These are phyloP conservation scores for Kwoniella europaea DNA, from an alignment of 768 basidiomycete genomes.

Conservation along the genomic window DNA sequence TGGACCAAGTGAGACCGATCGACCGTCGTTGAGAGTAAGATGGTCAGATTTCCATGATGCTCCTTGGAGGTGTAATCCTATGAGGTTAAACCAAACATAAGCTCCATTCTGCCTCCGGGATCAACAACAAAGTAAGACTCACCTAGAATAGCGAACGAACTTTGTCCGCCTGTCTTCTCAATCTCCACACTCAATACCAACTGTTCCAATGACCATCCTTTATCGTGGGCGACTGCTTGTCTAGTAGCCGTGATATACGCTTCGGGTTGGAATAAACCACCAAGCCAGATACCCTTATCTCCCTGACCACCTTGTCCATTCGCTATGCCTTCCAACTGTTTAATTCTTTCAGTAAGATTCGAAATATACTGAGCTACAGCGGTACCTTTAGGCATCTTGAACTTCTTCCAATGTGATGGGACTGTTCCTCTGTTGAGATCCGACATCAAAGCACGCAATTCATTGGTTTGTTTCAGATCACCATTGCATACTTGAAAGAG, in stretches of 20 bases:
- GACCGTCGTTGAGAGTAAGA: conserved; percentile 82
- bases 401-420: conserved; percentile 83
- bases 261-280: conserved; percentile 93
- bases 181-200: conserved; percentile 79
- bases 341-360: conserved; percentile 76
- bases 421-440: conserved; percentile 88
- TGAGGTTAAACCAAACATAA: background rate
- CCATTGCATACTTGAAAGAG: conserved; percentile 85
- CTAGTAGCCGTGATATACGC: conserved; percentile 95
- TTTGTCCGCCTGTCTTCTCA: conserved; percentile 75
- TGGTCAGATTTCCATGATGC: conserved; percentile 74
- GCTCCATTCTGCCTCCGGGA: conserved; percentile 1
- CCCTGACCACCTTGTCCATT: conserved; percentile 34
- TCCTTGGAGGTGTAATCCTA: conserved; percentile 86
- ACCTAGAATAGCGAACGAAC: conserved; percentile 88
- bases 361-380: conserved; percentile 84
- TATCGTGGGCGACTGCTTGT: conserved; percentile 91
- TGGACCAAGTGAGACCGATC: conserved; percentile 74
- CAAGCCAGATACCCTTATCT: conserved; percentile 81
- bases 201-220: conserved; percentile 90
- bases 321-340: conserved; percentile 79
- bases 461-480: conserved; percentile 91
- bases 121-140: conserved; percentile 46
- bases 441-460: conserved; percentile 88
- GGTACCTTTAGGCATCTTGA: conserved; percentile 82